These are phyloP conservation scores for Barnettozyma californica DNA, from an alignment of 805 yeast genomes.

Conservation along the genomic window DNA sequence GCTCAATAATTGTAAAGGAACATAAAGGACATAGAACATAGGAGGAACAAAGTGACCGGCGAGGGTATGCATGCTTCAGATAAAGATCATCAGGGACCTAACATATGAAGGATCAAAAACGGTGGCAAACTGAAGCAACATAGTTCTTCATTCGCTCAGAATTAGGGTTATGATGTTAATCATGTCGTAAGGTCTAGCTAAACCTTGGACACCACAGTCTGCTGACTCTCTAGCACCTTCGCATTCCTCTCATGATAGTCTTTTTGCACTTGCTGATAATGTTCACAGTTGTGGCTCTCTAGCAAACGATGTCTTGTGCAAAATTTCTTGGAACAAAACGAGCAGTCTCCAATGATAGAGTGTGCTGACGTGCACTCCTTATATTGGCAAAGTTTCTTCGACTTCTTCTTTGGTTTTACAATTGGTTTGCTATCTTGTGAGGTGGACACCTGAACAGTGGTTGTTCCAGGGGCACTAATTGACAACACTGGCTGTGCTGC, in stretches of 20 bases:
- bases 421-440: slow-evolving; percentile 1
- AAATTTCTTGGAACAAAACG: slow-evolving; percentile 56
- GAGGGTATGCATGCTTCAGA: not conserved
- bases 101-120: not conserved
- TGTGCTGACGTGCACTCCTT: slow-evolving; percentile 25
- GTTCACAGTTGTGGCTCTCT: slow-evolving; percentile 57
- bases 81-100: not conserved
- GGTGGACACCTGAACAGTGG: not conserved
- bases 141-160: not conserved
- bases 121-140: not conserved
- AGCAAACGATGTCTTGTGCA: slow-evolving; percentile 61
- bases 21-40: not conserved
- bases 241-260: slow-evolving; percentile 61
- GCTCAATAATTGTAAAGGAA: too few relatives aligned
- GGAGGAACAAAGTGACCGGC: not conserved
- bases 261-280: slow-evolving; percentile 54
- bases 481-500: not conserved
- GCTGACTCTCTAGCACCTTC: slow-evolving; percentile 52
- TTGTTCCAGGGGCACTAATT: not conserved
- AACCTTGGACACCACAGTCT: slow-evolving; percentile 52
- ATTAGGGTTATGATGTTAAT: not conserved
- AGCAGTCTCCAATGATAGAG: slow-evolving; percentile 56
- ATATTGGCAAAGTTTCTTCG: slow-evolving; percentile 26
- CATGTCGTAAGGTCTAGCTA: slow-evolving; percentile 21
- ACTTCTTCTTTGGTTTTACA: slow-evolving; percentile 24